A percentile compares a stretch with the other conserved stretches of the same genome.
Evolutionary conservation across 176 grass and related monocot genomes (phyloP).

Genomic region (Chrysopogon serrulatus): DNA sequence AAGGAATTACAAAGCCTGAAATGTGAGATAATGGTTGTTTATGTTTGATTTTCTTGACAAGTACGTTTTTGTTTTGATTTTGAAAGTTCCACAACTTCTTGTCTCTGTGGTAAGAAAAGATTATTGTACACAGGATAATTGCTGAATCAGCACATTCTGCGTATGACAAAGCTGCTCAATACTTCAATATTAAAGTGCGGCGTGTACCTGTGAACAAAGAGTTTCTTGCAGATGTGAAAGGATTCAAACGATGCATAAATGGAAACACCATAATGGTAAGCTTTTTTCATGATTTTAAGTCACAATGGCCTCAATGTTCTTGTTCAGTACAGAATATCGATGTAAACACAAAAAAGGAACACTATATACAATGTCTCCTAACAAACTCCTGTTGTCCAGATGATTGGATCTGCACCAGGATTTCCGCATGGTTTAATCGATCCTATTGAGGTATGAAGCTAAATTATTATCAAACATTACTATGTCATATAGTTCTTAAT

Average conservation of each 20-base stretch:
- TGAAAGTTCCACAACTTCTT: background rate
- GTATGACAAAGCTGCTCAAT: constrained; percentile 66
- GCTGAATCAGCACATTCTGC: constrained; percentile 59
- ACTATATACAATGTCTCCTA: constrained; percentile 14
- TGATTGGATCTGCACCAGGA: constrained; percentile 94
- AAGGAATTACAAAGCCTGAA: constrained; percentile 91
- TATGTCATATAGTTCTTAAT: background rate
- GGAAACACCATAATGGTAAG: constrained; percentile 93
- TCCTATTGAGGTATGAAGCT: constrained; percentile 77
- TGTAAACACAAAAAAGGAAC: background rate
- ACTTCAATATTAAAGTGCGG: constrained; percentile 85
- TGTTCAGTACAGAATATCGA: background rate
- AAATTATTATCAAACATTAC: background rate
- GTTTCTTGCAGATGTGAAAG: constrained; percentile 92
- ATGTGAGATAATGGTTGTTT: constrained; percentile 58
- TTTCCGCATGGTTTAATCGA: constrained; percentile 95
- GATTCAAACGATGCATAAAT: constrained; percentile 84
- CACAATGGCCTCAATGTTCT: background rate
- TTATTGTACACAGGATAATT: constrained; percentile 70
- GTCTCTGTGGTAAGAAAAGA: background rate
- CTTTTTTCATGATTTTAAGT: background rate
- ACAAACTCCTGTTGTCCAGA: constrained; percentile 43
- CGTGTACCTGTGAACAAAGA: constrained; percentile 95
- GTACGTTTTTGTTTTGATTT: background rate
- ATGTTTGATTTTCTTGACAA: background rate